phyloP scores from a whole-genome alignment of 306 rosid species.

The Casuarina equisetifolia region DNA sequence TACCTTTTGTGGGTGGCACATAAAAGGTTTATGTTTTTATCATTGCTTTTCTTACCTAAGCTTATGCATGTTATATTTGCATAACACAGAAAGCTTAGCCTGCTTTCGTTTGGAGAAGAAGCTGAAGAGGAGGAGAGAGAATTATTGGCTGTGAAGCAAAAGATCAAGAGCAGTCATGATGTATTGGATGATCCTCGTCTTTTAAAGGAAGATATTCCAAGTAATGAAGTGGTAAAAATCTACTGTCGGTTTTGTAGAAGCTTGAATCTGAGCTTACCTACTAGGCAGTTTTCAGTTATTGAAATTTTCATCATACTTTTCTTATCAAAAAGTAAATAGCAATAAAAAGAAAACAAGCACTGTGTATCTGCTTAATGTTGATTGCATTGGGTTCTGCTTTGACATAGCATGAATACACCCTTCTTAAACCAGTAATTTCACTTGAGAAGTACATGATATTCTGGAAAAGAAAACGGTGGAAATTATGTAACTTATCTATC shows the following conservation, averaged over 20 bases:
- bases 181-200: constrained; percentile 97
- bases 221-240: constrained; percentile 54
- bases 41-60: not conserved
- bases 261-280: constrained; percentile 2
- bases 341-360: not conserved
- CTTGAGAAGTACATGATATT: not conserved
- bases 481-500: not conserved
- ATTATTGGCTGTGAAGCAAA: constrained; percentile 67
- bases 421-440: not conserved
- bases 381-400: not conserved
- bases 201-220: constrained; percentile 53
- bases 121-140: constrained; percentile 96
- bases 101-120: constrained; percentile 97
- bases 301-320: not conserved
- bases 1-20: constrained; percentile 14
- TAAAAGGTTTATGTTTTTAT: not conserved
- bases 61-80: constrained; percentile 19
- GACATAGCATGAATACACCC: not conserved
- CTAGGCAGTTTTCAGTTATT: not conserved
- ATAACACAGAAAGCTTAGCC: constrained; percentile 66
- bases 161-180: constrained; percentile 95
- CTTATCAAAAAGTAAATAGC: not conserved
- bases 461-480: constrained; percentile 10
- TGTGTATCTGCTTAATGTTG: not conserved
- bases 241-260: not conserved